Evolutionary conservation across 176 grass and related monocot species (phyloP).

Genomic region (Juncus effusus): DNA sequence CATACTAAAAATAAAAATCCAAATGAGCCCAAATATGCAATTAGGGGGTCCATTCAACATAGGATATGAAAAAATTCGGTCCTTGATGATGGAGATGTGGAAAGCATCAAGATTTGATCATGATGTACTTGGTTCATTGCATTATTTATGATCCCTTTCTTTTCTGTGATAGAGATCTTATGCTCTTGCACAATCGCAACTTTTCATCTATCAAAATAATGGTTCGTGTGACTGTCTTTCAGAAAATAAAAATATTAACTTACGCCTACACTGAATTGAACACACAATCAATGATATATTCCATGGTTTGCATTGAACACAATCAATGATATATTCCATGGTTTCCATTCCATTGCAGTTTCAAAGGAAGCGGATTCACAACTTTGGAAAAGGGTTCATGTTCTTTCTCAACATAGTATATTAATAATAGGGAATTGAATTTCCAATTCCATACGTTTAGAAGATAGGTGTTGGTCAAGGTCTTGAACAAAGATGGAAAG

Average conservation of each 20-base stretch:
- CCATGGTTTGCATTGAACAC: background rate
- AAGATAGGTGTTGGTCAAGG: background rate
- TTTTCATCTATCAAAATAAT: background rate
- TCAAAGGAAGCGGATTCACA: conserved; percentile 9
- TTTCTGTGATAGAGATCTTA: background rate
- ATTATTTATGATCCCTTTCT: conserved; percentile 3
- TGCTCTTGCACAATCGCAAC: background rate
- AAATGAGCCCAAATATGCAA: no score
- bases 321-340: background rate
- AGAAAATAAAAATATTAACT: background rate
- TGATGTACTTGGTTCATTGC: background rate
- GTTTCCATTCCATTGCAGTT: conserved; percentile 12
- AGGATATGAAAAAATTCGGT: no score
- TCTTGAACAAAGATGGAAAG: no score
- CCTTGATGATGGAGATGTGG: conserved; percentile 13
- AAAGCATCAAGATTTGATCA: background rate
- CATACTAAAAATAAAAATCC: no score
- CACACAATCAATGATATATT: background rate
- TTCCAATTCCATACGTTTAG: conserved; percentile 1
- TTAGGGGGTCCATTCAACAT: no score
- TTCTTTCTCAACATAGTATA: conserved; percentile 9
- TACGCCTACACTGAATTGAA: no score
- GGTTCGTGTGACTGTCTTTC: background rate
- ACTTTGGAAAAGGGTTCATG: background rate
- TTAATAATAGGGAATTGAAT: background rate